Evolutionary conservation across 1,139 yeast genomes (phyloP), one percentile per base, ranked within the genome.

Genomic region (Arxiozyma slooffiae): DNA sequence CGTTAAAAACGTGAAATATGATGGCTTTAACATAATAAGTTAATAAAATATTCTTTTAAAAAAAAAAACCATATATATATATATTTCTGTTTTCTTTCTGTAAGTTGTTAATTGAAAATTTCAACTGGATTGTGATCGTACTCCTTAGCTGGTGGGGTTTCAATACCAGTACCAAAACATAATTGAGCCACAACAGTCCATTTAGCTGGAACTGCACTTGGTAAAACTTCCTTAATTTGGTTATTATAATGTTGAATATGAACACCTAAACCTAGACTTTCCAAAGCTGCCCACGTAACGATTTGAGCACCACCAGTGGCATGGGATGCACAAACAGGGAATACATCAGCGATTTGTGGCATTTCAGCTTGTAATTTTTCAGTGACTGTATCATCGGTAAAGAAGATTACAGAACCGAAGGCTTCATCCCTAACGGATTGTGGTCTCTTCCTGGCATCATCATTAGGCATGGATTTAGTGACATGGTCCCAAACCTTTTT

Each of bases 181-280:
- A 75, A 64, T 64, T 75, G 78, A 40, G 76, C 71, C 53, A 67
- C 71, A 44, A 74, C 71, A 44, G 60, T 59, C 76, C 77, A 74
- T 41, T 62, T 57, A 46, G 60, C 63, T 50, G 76, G 77, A 26
- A 71, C 62, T 48, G 67, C 63, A 52, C 60, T 64, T 53, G 67
- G 61, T 51, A 75, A 62, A 50, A 70, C 72, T 36, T 63, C 70
- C 56, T 67, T 67, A 48, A 75, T 71, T 47, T 65, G 63, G 46
- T 69, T 72, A 62, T 72, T 73, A 70, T 70, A 75, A 62, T 75
- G 79, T 62, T 75, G 79, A 55, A 75, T 66, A 57, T 72, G 75
- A 52, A 68, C 76, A 56, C 78, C 78, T 42, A 74, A 60, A 50
- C 74, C 75, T 49, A 71, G 58, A 43, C 67, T 68, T 50, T 69